Conservation (phyloP, 1,284 basidiomycete genomes). For the Moesziomyces aphidis region DNA sequence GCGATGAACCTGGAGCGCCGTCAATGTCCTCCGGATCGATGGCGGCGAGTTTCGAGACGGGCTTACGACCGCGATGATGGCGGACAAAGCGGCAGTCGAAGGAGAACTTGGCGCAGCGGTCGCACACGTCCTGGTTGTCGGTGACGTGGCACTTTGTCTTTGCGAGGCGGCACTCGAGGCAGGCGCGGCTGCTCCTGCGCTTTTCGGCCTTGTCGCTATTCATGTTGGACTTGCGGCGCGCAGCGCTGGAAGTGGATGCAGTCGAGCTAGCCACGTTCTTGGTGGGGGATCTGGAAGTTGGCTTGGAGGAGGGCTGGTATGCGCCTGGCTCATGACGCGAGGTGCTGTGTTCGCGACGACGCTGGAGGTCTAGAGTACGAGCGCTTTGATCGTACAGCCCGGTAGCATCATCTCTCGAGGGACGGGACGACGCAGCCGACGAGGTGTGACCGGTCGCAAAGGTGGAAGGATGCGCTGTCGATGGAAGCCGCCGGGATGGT, state of each 20-base stretch:
- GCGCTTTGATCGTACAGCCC: constrained; percentile 22
- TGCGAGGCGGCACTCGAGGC: constrained; percentile 43
- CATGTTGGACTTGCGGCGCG: constrained; percentile 26
- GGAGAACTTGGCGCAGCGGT: constrained; percentile 43
- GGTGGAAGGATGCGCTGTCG: background rate
- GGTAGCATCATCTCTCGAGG: constrained; percentile 11
- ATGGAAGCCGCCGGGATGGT: constrained; percentile 18
- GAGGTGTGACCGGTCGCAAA: background rate
- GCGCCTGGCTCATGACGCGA: constrained; percentile 1
- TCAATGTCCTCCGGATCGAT: constrained; percentile 33
- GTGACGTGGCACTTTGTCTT: constrained; percentile 48
- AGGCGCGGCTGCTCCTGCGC: constrained; percentile 41
- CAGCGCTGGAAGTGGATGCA: constrained; percentile 1
- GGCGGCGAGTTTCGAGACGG: constrained; percentile 40
- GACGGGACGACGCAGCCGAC: constrained; percentile 2
- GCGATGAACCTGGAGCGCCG: constrained; percentile 4
- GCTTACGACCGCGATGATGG: constrained; percentile 43
- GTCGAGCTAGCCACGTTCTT: constrained; percentile 7
- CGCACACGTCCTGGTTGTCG: constrained; percentile 31
- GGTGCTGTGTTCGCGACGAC: background rate
- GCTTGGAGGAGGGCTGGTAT: constrained; percentile 14
- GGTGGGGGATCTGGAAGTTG: constrained; percentile 1
- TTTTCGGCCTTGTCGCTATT: constrained; percentile 40
- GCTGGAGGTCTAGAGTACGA: background rate
- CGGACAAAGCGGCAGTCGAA: constrained; percentile 46